A percentile compares a stretch with the other conserved stretches of the same genome.
Evolutionary conservation across 352 stramenopile species (phyloP).

Genomic region (Phytophthora tubulina): DNA sequence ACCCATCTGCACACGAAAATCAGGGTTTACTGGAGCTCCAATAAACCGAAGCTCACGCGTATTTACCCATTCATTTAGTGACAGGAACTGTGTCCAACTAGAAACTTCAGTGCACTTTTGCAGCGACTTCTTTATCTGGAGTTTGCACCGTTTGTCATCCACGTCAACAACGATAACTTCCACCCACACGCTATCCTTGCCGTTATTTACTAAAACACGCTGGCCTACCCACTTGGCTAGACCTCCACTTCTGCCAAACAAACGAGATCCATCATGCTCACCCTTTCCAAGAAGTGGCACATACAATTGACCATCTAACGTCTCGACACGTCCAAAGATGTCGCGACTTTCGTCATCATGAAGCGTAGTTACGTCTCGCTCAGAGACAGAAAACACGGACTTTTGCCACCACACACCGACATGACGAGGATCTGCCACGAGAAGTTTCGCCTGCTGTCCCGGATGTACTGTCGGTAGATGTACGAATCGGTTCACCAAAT

Average conservation of each 20-base stretch:
- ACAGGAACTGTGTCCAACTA: slow-evolving; percentile 56
- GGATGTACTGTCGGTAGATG: slow-evolving; percentile 44
- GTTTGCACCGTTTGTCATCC: slow-evolving; percentile 73
- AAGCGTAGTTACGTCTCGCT: slow-evolving; percentile 65
- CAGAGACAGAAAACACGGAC: slow-evolving; percentile 53
- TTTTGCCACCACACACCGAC: slow-evolving; percentile 82
- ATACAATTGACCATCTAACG: slow-evolving; percentile 73
- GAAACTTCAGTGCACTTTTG: slow-evolving; percentile 43
- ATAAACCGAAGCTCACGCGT: slow-evolving; percentile 65
- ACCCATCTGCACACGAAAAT: slow-evolving; percentile 76
- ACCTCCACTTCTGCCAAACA: slow-evolving; percentile 49
- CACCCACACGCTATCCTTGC: slow-evolving; percentile 75
- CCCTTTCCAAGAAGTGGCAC: slow-evolving; percentile 52
- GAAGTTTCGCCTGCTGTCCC: slow-evolving; percentile 54
- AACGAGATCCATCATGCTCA: slow-evolving; percentile 50
- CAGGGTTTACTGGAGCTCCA: slow-evolving; percentile 57
- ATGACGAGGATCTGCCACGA: slow-evolving; percentile 62
- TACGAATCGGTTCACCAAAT: slow-evolving; percentile 56
- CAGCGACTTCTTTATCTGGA: slow-evolving; percentile 68
- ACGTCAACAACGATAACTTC: slow-evolving; percentile 65
- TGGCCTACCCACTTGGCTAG: slow-evolving; percentile 68
- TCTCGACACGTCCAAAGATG: slow-evolving; percentile 55
- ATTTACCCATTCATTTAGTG: slow-evolving; percentile 59
- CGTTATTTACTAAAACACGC: slow-evolving; percentile 72
- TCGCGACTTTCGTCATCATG: slow-evolving; percentile 66